Percentiles rank a stretch among this genome's conserved stretches.
Evolutionary conservation across 768 basidiomycete species (phyloP).

Genomic region (Porphyrellus cyaneotinctus): DNA sequence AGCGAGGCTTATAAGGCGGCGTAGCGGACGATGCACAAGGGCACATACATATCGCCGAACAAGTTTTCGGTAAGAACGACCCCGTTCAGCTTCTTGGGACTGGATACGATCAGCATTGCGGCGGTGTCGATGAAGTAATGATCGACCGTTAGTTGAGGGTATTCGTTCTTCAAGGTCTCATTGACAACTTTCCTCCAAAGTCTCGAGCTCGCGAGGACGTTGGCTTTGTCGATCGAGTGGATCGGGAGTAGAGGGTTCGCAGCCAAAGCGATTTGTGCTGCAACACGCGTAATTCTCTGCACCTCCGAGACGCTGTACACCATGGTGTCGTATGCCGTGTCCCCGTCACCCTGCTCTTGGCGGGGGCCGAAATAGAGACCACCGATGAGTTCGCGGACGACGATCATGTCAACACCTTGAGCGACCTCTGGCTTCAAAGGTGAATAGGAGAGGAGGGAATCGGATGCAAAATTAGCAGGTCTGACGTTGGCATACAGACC

Average conservation of each 20-base stretch:
- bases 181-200: slow-evolving; percentile 93
- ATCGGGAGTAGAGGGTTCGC: slow-evolving; percentile 81
- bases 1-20: neutral
- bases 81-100: slow-evolving; percentile 90
- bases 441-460: slow-evolving; percentile 80
- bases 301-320: slow-evolving; percentile 90
- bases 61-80: slow-evolving; percentile 93
- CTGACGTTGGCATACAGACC: slow-evolving; percentile 98
- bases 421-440: slow-evolving; percentile 87
- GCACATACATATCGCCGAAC: slow-evolving; percentile 92
- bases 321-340: slow-evolving; percentile 89
- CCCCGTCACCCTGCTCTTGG: slow-evolving; percentile 73
- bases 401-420: slow-evolving; percentile 84
- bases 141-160: slow-evolving; percentile 80
- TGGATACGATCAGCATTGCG: slow-evolving; percentile 90
- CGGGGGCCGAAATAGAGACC: slow-evolving; percentile 94
- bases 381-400: slow-evolving; percentile 94
- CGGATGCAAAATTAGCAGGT: slow-evolving; percentile 91
- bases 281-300: slow-evolving; percentile 91
- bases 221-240: slow-evolving; percentile 97
- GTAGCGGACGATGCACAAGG: neutral
- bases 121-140: slow-evolving; percentile 96
- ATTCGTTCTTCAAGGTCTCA: slow-evolving; percentile 79
- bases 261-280: slow-evolving; percentile 85
- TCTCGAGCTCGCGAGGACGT: slow-evolving; percentile 91